Evolutionary conservation across 495 filamentous ascomycete species (phyloP).

Genomic region (Penicillium roqueforti): DNA sequence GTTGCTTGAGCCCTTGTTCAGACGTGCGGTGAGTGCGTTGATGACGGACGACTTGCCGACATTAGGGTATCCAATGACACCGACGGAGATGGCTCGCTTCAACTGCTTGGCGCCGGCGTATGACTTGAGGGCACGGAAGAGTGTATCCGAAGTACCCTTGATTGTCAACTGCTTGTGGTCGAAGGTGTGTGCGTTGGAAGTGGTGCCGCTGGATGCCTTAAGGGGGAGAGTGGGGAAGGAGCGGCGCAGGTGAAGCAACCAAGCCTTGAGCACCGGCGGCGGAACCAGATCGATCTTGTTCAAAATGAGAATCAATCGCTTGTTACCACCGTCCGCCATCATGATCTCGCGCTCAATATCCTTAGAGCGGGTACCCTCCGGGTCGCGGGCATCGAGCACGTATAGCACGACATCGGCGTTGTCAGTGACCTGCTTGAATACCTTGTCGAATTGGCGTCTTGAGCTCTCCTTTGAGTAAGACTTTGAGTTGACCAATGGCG

Average conservation of each 20-base stretch:
- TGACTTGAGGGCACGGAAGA: conserved; percentile 88
- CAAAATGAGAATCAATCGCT: conserved; percentile 86
- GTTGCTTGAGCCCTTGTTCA: conserved; percentile 60
- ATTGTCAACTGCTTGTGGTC: conserved; percentile 87
- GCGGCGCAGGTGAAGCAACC: conserved; percentile 79
- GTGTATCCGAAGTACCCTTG: conserved; percentile 76
- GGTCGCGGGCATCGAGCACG: conserved; percentile 90
- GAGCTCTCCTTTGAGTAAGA: conserved; percentile 61
- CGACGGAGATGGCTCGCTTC: conserved; percentile 85
- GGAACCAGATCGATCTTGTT: conserved; percentile 98
- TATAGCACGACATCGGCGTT: conserved; percentile 89
- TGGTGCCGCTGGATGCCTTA: conserved; percentile 76
- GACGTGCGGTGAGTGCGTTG: conserved; percentile 81
- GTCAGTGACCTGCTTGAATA: conserved; percentile 92
- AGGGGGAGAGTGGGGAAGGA: conserved; percentile 93
- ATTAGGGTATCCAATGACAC: conserved; percentile 95
- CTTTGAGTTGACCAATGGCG: conserved; percentile 30
- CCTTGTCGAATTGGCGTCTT: conserved; percentile 84
- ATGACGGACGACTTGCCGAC: conserved; percentile 97
- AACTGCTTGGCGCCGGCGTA: conserved; percentile 80
- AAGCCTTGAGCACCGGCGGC: conserved; percentile 70
- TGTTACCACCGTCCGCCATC: conserved; percentile 75
- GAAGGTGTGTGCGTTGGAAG: conserved; percentile 84
- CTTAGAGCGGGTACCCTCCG: conserved; percentile 83
- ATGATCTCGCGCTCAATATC: conserved; percentile 87